Conservation (phyloP, 805 yeast species). For the baker's yeast (Saccharomyces cerevisiae) region DNA sequence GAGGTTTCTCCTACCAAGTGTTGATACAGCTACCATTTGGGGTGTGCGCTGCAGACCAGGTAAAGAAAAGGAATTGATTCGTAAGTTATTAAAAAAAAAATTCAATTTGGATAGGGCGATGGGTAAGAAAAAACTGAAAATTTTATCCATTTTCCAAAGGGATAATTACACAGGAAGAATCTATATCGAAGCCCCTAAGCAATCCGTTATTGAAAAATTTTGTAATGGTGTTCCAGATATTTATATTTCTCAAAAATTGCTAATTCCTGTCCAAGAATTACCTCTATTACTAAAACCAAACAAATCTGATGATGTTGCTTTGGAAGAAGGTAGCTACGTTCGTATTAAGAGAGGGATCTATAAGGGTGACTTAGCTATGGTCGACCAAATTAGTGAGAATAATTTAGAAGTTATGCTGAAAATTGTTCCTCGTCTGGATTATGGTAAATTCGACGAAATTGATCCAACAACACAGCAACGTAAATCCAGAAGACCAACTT, state of each 20-base stretch:
- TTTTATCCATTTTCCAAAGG: conserved; percentile 85
- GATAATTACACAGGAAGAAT: conserved; percentile 88
- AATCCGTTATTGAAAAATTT: conserved; percentile 85
- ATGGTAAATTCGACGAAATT: conserved; percentile 56
- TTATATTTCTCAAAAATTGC: conserved; percentile 60
- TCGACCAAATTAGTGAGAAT: conserved; percentile 86
- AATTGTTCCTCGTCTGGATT: conserved; percentile 87
- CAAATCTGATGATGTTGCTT: conserved; percentile 76
- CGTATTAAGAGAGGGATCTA: conserved; percentile 86
- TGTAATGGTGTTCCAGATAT: conserved; percentile 85
- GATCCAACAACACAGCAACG: conserved; percentile 46
- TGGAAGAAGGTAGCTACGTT: conserved; percentile 88
- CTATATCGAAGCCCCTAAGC: conserved; percentile 88
- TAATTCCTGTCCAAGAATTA: conserved; percentile 92
- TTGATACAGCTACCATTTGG: conserved; percentile 93
- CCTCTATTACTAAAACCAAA: conserved; percentile 88
- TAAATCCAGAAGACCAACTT: conserved; percentile 43
- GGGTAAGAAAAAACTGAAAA: conserved; percentile 65
- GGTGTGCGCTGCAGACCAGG: conserved; percentile 92
- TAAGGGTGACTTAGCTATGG: conserved; percentile 86
- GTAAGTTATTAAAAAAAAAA: conserved; percentile 77
- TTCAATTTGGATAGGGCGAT: conserved; percentile 61
- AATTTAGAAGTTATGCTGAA: conserved; percentile 93
- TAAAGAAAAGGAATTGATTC: conserved; percentile 82
- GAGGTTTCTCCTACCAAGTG: conserved; percentile 86